These are phyloP conservation scores for Dryadomyces sulphureus DNA, from an alignment of 2,329 filamentous ascomycete species.

Conservation along the genomic window DNA sequence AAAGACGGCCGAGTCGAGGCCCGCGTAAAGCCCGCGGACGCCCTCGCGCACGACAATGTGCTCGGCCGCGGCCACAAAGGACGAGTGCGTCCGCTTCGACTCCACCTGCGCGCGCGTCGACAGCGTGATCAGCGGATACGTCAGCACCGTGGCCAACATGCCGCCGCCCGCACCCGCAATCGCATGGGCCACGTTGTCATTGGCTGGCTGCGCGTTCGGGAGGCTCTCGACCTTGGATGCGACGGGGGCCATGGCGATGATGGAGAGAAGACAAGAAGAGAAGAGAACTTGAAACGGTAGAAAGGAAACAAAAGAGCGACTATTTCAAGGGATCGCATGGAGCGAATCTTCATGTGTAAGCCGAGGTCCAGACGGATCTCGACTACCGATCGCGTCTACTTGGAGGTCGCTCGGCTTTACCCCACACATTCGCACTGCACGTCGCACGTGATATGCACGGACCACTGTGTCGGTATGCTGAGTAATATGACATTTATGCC, in stretches of 20 bases:
- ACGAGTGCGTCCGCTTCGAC: conserved; percentile 79
- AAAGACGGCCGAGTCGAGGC: conserved; percentile 86
- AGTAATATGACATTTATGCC: too few species aligned
- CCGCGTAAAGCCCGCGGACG: conserved; percentile 75
- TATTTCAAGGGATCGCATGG: neutral
- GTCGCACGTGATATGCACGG: neutral
- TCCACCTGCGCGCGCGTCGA: conserved; percentile 97
- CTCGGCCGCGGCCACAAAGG: conserved; percentile 68
- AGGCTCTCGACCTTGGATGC: too few species aligned
- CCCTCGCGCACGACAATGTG: conserved; percentile 88
- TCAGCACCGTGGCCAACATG: conserved; percentile 88
- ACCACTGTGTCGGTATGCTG: neutral
- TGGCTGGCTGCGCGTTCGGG: too few species aligned
- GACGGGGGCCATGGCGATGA: conserved; percentile 8
- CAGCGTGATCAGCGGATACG: conserved; percentile 94
- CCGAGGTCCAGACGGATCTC: neutral
- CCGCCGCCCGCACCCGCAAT: conserved; percentile 87
- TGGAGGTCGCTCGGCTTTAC: neutral
- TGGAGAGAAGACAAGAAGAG: neutral
- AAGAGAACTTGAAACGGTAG: neutral
- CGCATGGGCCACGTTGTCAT: conserved; percentile 93
- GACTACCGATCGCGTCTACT: neutral
- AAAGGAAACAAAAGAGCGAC: neutral
- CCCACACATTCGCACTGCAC: neutral
- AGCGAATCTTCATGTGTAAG: neutral